phyloP scores from a whole-genome alignment of 371 early-diverging fungal genomes.

The Apophysomyces trapeziformis region DNA sequence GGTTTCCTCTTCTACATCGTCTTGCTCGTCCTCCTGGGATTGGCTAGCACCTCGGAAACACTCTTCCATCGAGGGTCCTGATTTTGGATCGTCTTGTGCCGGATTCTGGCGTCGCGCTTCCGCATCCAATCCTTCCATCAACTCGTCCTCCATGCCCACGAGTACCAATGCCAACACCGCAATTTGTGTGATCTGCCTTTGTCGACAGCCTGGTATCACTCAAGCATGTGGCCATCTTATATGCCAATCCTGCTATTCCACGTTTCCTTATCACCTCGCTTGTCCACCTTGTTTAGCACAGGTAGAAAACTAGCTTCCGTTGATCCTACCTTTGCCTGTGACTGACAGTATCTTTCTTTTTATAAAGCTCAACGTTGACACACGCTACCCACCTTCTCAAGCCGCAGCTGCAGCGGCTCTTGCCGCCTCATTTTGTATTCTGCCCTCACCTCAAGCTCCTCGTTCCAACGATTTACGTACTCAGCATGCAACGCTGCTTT shows the following conservation, averaged over 20 bases:
- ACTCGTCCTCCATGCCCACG: neutral
- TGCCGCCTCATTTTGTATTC: neutral
- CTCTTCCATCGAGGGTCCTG: neutral
- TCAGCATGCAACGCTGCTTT: constrained; percentile 3
- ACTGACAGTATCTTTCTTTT: neutral
- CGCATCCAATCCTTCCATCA: neutral
- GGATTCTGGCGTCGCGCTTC: constrained; percentile 7
- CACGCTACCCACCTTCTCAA: neutral
- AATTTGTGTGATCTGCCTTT: neutral
- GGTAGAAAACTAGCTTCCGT: neutral
- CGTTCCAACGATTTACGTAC: neutral
- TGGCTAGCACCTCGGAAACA: constrained; percentile 5
- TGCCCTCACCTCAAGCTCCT: neutral
- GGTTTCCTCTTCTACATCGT: neutral
- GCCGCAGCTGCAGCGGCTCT: constrained; percentile 4
- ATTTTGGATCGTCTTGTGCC: constrained; percentile 6
- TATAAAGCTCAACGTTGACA: neutral
- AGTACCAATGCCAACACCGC: neutral
- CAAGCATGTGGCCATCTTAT: constrained; percentile 7
- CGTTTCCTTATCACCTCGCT: constrained; percentile 5
- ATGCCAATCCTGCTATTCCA: constrained; percentile 6
- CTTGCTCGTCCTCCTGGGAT: constrained; percentile 1
- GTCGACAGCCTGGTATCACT: constrained; percentile 14
- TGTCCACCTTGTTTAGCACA: neutral
- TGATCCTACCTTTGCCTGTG: neutral